Evolutionary conservation across 2,329 filamentous ascomycete species (phyloP).

Genomic region (Pseudogymnoascus destructans): DNA sequence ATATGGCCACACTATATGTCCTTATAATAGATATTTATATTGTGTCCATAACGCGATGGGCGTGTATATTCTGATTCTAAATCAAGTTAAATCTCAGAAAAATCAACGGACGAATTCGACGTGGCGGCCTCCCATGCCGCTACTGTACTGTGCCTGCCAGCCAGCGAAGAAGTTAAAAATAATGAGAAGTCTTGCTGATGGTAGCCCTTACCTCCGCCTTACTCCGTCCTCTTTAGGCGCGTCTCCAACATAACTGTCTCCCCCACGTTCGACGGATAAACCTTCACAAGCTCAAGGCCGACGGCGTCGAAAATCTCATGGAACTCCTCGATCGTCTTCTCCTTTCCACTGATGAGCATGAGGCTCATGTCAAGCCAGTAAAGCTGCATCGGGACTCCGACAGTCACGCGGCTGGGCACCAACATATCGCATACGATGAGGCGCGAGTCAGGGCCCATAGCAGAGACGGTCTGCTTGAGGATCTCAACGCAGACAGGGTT

Average conservation of each 20-base stretch:
- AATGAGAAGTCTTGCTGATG: not conserved
- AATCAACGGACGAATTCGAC: not conserved
- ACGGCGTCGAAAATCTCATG: slow-evolving; percentile 17
- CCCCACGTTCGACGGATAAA: slow-evolving; percentile 21
- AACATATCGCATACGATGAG: slow-evolving; percentile 22
- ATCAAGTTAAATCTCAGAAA: not conserved
- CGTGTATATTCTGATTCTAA: not conserved
- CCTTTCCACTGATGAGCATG: slow-evolving; percentile 25
- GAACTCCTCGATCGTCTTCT: slow-evolving; percentile 23
- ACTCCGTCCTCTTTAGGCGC: slow-evolving; percentile 16
- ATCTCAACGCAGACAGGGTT: slow-evolving; percentile 19
- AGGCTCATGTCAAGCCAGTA: slow-evolving; percentile 24
- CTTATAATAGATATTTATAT: not conserved
- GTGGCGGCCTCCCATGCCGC: not conserved
- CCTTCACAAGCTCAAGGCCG: slow-evolving; percentile 21
- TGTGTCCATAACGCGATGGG: not conserved
- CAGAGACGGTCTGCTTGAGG: slow-evolving; percentile 19
- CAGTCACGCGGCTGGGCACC: slow-evolving; percentile 17
- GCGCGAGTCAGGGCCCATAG: slow-evolving; percentile 17
- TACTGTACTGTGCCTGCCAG: not conserved
- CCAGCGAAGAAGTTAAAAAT: not conserved
- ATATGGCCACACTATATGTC: not conserved
- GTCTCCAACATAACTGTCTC: slow-evolving; percentile 27
- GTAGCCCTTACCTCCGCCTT: no score
- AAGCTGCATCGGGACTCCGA: slow-evolving; percentile 20